Base-by-base conservation (phyloP, 2,329 filamentous ascomycete genomes). In the Colletotrichum liaoningense region DNA sequence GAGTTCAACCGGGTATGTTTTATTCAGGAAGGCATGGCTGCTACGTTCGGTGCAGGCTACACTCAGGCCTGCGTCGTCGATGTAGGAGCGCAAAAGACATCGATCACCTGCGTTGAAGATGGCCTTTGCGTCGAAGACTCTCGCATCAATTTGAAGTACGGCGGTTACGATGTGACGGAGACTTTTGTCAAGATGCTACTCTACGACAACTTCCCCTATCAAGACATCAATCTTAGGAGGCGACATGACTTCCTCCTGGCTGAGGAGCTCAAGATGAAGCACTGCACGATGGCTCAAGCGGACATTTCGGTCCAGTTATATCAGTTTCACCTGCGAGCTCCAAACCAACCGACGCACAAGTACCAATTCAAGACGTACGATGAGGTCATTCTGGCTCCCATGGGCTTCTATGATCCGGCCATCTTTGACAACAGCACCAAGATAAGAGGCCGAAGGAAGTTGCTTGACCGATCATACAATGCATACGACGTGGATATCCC, bases 111-210 rank as follows among this genome's bases (percentile, higher is more conserved):
- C 77, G 95, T 99, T 12, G 97, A 99, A 79, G 97, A 99, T 81
- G 97, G 97, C 2, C 93, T 99, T 83, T 95, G 94, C 79, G 90
- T 98, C 30, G 97, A 98, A 76, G 96, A 98, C 80, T 99, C 97
- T 19, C 91, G 97, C 19, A 91, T 99, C 80, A 98, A 98, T 81
- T 86, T 99, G 76, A 98, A 99, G 82, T 97, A 93, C 78, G 97
- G 97, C 63, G 97, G 97, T 1, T 92, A 90, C 78, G 97, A 99
- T 82, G 93, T 98, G 49, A 98, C 97, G 0, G 95, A 98, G 78
- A 94, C 94, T 0, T 98, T 99, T 79, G 89, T 98, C 81, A 98
- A 97, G 84, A 98, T 98, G 96, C 95, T 98, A 93, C 90, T 99
- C 2, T 95, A 93, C 83, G 95, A 98, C 81, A 93, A 97, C 78